Conservation (phyloP, 768 basidiomycete species). For the Kondoa malvinella region DNA sequence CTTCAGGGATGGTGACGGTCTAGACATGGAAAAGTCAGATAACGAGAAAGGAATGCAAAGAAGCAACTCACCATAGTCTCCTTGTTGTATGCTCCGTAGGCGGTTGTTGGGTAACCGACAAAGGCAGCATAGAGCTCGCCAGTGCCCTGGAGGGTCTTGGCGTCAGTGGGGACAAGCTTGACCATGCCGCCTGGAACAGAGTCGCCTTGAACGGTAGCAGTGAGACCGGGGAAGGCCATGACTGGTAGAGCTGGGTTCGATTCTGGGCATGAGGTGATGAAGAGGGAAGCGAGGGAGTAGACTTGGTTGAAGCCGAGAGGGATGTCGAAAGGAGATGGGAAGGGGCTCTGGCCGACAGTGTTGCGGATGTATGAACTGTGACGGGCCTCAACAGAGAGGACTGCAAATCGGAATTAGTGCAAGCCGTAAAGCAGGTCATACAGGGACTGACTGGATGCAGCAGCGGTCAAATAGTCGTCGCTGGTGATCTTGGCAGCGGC, state of each 20-base stretch:
- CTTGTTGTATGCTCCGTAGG: neutral
- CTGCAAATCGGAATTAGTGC: slow-evolving; percentile 16
- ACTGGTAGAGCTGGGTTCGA: slow-evolving; percentile 41
- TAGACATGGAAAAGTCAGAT: neutral
- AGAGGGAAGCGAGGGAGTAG: slow-evolving; percentile 36
- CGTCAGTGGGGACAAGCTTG: neutral
- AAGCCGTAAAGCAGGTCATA: neutral
- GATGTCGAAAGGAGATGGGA: slow-evolving; percentile 47
- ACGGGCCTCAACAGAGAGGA: slow-evolving; percentile 37
- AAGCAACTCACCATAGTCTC: neutral
- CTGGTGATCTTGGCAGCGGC: slow-evolving; percentile 38
- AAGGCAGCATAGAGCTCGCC: neutral
- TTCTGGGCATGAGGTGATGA: slow-evolving; percentile 41
- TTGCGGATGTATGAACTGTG: slow-evolving; percentile 49
- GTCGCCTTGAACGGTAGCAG: slow-evolving; percentile 22
- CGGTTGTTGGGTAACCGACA: neutral
- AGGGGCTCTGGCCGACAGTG: slow-evolving; percentile 39
- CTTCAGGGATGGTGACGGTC: neutral
- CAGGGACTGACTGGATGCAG: slow-evolving; percentile 37
- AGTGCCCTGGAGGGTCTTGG: neutral
- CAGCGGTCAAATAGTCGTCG: slow-evolving; percentile 39
- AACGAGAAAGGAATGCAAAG: neutral
- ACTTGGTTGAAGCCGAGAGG: slow-evolving; percentile 33
- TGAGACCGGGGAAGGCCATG: slow-evolving; percentile 42
- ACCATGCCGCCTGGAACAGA: slow-evolving; percentile 36